phyloP scores from a whole-genome alignment of 2,329 filamentous ascomycete genomes.

The Fusarium denticulatum region DNA sequence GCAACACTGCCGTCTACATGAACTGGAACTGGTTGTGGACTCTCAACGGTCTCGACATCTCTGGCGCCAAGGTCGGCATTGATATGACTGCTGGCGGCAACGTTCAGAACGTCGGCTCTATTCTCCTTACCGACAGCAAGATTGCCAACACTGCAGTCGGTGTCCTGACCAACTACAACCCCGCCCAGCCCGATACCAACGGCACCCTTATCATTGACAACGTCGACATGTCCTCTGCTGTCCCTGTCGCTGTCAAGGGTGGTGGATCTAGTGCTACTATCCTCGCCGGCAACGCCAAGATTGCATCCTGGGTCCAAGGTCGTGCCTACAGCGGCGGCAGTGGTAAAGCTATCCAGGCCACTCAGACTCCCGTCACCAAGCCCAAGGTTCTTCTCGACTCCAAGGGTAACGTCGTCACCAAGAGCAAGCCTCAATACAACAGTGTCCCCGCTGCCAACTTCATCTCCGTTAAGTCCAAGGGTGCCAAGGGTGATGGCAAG shows the following conservation, averaged over 20 bases:
- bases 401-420: conserved; percentile 78
- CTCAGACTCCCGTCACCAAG: conserved; percentile 66
- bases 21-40: conserved; percentile 94
- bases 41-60: conserved; percentile 79
- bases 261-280: conserved; percentile 66
- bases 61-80: conserved; percentile 78
- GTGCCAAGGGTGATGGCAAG: conserved; percentile 86
- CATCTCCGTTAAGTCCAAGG: conserved; percentile 81
- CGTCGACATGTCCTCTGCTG: conserved; percentile 79
- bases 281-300: conserved; percentile 73
- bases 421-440: conserved; percentile 90
- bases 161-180: conserved; percentile 78
- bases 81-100: conserved; percentile 77
- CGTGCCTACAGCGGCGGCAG: conserved; percentile 69
- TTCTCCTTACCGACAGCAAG: conserved; percentile 79
- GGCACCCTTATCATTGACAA: conserved; percentile 89
- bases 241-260: conserved; percentile 72
- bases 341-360: conserved; percentile 67
- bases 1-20: conserved; percentile 85
- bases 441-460: conserved; percentile 73
- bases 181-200: conserved; percentile 71
- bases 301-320: conserved; percentile 83
- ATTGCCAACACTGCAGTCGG: conserved; percentile 80
- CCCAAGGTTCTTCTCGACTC: conserved; percentile 72
- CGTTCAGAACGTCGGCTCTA: conserved; percentile 82